A percentile compares a stretch with the other conserved stretches of the same genome.
phyloP scores from a whole-genome alignment of 441 rosid species.

The Aquilaria agallochum region DNA sequence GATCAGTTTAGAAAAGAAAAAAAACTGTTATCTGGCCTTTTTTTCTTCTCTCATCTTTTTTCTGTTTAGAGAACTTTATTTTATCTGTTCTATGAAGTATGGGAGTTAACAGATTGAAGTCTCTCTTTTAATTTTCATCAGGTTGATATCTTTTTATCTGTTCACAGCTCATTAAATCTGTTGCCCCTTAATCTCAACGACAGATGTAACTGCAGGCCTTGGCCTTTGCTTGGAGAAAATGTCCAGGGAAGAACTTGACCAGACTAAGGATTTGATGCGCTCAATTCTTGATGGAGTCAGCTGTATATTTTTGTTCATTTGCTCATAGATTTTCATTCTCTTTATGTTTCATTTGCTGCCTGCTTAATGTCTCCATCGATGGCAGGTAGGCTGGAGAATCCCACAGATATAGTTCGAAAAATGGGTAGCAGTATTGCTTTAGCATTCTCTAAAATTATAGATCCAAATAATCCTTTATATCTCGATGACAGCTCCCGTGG shows the following conservation, averaged over 20 bases:
- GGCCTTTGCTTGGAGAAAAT: slow-evolving; percentile 92
- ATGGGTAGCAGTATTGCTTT: slow-evolving; percentile 92
- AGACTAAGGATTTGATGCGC: slow-evolving; percentile 77
- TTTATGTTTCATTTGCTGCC: slow-evolving; percentile 17
- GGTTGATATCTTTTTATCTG: too few species aligned
- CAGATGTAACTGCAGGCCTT: slow-evolving; percentile 88
- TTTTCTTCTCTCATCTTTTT: neutral
- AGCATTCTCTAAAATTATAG: slow-evolving; percentile 80
- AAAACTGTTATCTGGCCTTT: slow-evolving; percentile 1
- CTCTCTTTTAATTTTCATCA: too few species aligned
- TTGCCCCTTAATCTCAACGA: slow-evolving; percentile 35
- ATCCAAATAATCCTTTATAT: slow-evolving; percentile 82
- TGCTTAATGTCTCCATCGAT: slow-evolving; percentile 25
- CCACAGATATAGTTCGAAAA: slow-evolving; percentile 68
- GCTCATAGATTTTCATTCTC: slow-evolving; percentile 19
- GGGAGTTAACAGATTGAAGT: neutral
- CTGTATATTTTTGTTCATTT: slow-evolving; percentile 47
- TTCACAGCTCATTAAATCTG: slow-evolving; percentile 5
- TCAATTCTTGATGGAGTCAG: slow-evolving; percentile 93
- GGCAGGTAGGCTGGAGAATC: slow-evolving; percentile 94
- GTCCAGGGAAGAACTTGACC: slow-evolving; percentile 82
- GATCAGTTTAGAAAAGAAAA: too few species aligned
- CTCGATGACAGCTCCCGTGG: slow-evolving; percentile 78
- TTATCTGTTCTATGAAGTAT: slow-evolving; percentile 4
- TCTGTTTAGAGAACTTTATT: too few species aligned